Base-by-base conservation (phyloP, 1,139 yeast genomes). In the Debaryomyces subglobosus region DNA sequence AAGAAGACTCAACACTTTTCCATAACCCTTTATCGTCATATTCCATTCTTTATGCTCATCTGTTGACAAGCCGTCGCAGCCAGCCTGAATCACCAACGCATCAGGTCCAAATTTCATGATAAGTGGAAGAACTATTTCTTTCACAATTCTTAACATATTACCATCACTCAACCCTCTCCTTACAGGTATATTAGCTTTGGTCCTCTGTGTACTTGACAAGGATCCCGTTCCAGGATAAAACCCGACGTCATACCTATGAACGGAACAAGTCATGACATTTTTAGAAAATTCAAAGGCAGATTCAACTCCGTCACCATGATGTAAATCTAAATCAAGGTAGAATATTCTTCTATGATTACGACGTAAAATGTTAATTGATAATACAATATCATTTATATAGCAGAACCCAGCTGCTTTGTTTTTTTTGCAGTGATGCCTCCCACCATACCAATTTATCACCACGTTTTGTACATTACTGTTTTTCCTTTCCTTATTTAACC, bases 231-330 rank as follows among this genome's bases (percentile, higher is more conserved):
- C 90, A 0, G 95, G 95, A 55, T 77, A 88, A 59, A 88, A 86
- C 0, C 91, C 94, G 4, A 76, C 50, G 50, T 83, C 91, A 53
- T 66, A 74, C 30, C 89, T 62, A 62, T 88, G 96, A 2, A 86
- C 56, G 0, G 91, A 85, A 24, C 86, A 69, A 1, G 89, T 84
- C 46, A 78, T 66, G 0, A 88, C 88, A 41, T 76, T 78, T 43
- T 73, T 71, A 0, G 88, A 79, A 53, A 69, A 74, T 49, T 72
- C 70, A 64, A 85, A 87, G 0, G 90, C 90, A 1, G 72, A 67
- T 49, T 85, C 88, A 1, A 87, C 94, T 0, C 91, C 96, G 61
- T 87, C 92, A 0, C 94, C 92, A 62, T 86, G 92, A 59, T 87
- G 95, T 12, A 88, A 62, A 63, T 88, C 96, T 8, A 87, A 64